Base-by-base conservation (phyloP, 768 basidiomycete genomes). In the Suillus plorans region DNA sequence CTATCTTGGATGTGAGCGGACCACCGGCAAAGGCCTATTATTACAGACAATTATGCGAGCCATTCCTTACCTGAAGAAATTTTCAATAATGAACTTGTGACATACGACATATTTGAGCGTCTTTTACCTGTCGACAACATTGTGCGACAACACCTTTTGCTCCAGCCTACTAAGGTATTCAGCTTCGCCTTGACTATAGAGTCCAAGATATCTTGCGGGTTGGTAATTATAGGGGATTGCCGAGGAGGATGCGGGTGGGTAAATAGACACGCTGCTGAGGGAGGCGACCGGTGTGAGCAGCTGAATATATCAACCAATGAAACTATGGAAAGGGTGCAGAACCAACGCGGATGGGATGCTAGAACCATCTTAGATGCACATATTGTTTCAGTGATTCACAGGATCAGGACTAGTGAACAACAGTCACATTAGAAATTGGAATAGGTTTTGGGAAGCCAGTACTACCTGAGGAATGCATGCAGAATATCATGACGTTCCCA, bases 391-490 rank as follows among this genome's bases (percentile, higher is more conserved):
- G 8, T 2, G 5, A 72, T 76, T 69, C 66, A 84, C 81, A 72
- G 36, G 74, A 70, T n/a, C 67, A 63, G 16, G 73, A 75, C 75
- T 79, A 80, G 41, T 80, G 74, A 4, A 73, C 39, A 9, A 75
- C 53, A 13, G 68, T 72, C 14, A 69, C 64, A 50, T 78, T 72
- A 0, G 74, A 78, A 39, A 79, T 73, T 2, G 75, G 70, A 53
- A 85, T 78, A 9, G 80, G 68, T 63, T 81, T 84, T 0, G 83
- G 82, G 55, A 81, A 75, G 3, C 82, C 81, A 0, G 83, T 82
- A 59, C 82, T 83, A 18, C 83, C 83, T 4, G 84, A 85, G 0
- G 84, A 85, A 64, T 85, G 82, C 0, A 82, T 69, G 59, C 81
- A 84, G 9, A 79, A 42, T 49, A 74, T 56, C 70, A 56, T 71